Conservation (phyloP, 352 stramenopile species). For the Albugo laibachii region DNA sequence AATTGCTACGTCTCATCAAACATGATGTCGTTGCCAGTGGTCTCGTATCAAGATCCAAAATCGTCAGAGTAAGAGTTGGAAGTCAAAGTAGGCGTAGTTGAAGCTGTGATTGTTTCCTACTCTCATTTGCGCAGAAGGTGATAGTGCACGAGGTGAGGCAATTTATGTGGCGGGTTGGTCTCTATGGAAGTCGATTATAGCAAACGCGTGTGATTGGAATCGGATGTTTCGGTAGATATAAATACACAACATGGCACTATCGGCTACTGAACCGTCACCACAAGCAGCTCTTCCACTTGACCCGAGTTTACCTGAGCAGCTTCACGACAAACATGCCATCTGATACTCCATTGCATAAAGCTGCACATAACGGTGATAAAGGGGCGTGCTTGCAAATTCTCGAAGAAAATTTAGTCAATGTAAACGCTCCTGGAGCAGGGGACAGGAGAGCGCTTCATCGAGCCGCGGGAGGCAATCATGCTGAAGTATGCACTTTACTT, state of each 20-base stretch:
- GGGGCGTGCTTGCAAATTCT: conserved; percentile 70
- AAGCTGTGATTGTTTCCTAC: too few species aligned
- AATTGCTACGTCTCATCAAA: too few species aligned
- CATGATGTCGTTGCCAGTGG: too few species aligned
- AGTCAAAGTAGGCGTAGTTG: too few species aligned
- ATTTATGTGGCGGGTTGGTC: background rate
- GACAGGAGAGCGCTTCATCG: conserved; percentile 77
- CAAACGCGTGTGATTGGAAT: conserved; percentile 1
- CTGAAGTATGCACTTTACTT: conserved; percentile 74
- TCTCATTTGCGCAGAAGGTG: too few species aligned
- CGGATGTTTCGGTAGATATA: conserved; percentile 3
- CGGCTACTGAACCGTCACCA: too few species aligned
- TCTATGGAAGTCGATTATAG: background rate
- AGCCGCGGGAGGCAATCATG: conserved; percentile 72
- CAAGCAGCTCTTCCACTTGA: too few species aligned
- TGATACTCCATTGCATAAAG: conserved; percentile 80
- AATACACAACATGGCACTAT: too few species aligned
- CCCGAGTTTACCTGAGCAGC: too few species aligned
- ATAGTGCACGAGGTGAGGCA: too few species aligned
- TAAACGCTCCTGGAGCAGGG: conserved; percentile 71
- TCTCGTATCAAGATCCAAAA: too few species aligned
- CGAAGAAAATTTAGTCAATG: conserved; percentile 75
- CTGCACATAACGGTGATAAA: conserved; percentile 81
- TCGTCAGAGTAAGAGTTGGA: too few species aligned
- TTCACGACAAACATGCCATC: conserved; percentile 63